phyloP scores from a whole-genome alignment of 2,329 filamentous ascomycete species.

The Hawksworthiomyces lignivorus region DNA sequence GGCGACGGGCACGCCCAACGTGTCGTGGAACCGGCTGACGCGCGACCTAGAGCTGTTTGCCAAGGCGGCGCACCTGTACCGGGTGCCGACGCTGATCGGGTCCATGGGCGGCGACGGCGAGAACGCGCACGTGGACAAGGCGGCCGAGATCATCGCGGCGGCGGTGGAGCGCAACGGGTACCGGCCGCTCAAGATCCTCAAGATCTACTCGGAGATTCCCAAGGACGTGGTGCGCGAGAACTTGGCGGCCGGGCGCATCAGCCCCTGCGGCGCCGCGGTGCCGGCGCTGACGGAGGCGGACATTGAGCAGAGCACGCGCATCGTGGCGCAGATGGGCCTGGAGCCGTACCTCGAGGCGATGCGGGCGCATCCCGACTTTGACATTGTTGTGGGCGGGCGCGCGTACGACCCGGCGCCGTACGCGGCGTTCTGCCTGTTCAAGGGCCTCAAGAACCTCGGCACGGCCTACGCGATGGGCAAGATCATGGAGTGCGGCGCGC shows the following conservation, averaged over 20 bases:
- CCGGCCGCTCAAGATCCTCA: conserved; percentile 22
- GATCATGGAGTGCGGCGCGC: conserved; percentile 45
- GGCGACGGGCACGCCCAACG: too few species aligned
- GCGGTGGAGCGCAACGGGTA: conserved; percentile 22
- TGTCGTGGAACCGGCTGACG: conserved; percentile 32
- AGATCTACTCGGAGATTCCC: conserved; percentile 16
- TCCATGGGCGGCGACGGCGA: conserved; percentile 35
- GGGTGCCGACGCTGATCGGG: conserved; percentile 24
- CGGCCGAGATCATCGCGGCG: conserved; percentile 29
- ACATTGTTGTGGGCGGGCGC: conserved; percentile 39
- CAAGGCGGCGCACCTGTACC: conserved; percentile 20
- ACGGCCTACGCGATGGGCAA: conserved; percentile 43
- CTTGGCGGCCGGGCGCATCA: too few species aligned
- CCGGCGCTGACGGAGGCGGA: conserved; percentile 31
- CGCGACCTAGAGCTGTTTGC: conserved; percentile 33
- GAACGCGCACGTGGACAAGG: conserved; percentile 31
- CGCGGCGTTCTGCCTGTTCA: too few species aligned
- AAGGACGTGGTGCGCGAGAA: too few species aligned
- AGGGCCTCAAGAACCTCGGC: too few species aligned
- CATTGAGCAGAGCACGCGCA: conserved; percentile 29
- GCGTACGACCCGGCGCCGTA: conserved; percentile 34
- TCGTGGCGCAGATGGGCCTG: conserved; percentile 27
- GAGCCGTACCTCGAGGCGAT: too few species aligned
- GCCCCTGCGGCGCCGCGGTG: conserved; percentile 11
- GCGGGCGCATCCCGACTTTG: too few species aligned